Conservation (phyloP, 2,329 filamentous ascomycete genomes). For the Cladosporium sp. region DNA sequence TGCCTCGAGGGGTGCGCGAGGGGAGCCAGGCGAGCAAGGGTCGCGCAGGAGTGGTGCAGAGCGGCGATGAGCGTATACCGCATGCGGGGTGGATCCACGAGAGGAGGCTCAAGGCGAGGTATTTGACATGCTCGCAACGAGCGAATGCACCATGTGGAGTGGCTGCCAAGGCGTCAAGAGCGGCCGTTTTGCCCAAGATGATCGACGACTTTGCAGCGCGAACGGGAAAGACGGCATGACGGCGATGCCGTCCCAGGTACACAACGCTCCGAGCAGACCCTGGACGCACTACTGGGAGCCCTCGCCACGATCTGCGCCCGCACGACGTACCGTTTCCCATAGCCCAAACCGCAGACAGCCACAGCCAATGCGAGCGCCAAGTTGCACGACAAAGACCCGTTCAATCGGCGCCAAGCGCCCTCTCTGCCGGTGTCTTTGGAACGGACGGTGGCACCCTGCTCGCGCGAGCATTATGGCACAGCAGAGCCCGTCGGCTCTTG, state of each 20-base stretch:
- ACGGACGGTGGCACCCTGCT: conserved; percentile 4
- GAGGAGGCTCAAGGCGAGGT: background rate
- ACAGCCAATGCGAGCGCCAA: conserved; percentile 17
- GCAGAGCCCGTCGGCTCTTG: conserved; percentile 14
- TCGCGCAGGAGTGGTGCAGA: background rate
- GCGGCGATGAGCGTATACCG: background rate
- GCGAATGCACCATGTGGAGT: background rate
- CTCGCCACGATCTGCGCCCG: conserved; percentile 17
- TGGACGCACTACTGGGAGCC: conserved; percentile 6
- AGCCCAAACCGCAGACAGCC: background rate
- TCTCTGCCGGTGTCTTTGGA: background rate
- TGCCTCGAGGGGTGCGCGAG: background rate
- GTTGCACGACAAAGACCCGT: conserved; percentile 8
- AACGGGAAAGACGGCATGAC: background rate
- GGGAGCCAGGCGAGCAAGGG: background rate
- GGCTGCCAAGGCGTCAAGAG: conserved; percentile 12
- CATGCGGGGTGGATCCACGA: background rate
- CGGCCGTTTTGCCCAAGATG: background rate
- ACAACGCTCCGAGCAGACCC: conserved; percentile 2
- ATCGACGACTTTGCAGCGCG: background rate
- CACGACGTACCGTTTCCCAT: conserved; percentile 2
- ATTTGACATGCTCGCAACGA: background rate
- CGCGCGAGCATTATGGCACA: conserved; percentile 16
- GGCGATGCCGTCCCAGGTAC: background rate
- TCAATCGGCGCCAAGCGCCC: conserved; percentile 1